phyloP scores from a whole-genome alignment of 768 basidiomycete species.

The Favolaschia claudopus region DNA sequence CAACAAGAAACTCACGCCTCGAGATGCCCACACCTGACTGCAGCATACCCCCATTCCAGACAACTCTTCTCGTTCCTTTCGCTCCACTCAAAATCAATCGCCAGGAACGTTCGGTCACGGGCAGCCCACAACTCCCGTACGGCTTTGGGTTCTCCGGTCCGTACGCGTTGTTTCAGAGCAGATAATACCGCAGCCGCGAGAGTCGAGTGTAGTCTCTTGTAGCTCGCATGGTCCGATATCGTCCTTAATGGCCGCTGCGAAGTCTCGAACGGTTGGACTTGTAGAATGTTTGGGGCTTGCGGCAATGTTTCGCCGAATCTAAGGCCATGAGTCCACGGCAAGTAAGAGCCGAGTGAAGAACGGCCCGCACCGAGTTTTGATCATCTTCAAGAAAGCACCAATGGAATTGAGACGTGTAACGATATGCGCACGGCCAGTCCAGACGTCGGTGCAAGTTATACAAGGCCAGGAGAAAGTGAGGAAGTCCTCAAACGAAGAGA shows the following conservation, averaged over 20 bases:
- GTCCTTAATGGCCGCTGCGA: slow-evolving; percentile 73
- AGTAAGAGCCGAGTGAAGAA: neutral
- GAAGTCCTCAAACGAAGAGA: slow-evolving; percentile 82
- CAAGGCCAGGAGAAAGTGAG: slow-evolving; percentile 85
- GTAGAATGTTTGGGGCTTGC: slow-evolving; percentile 74
- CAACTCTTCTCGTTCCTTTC: slow-evolving; percentile 74
- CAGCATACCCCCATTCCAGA: slow-evolving; percentile 86
- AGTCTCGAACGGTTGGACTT: slow-evolving; percentile 74
- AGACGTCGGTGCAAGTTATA: slow-evolving; percentile 76
- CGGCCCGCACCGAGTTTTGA: slow-evolving; percentile 70
- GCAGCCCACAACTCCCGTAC: slow-evolving; percentile 73
- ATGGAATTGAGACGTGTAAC: slow-evolving; percentile 79
- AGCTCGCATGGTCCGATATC: slow-evolving; percentile 69
- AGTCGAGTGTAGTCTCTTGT: slow-evolving; percentile 74
- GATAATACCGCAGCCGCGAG: slow-evolving; percentile 74
- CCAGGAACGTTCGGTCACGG: slow-evolving; percentile 77
- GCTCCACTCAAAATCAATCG: slow-evolving; percentile 78
- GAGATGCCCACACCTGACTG: slow-evolving; percentile 75
- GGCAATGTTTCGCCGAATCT: slow-evolving; percentile 83
- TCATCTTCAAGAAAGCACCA: slow-evolving; percentile 83
- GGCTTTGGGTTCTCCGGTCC: slow-evolving; percentile 69
- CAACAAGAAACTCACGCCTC: slow-evolving; percentile 58
- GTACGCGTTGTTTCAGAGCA: slow-evolving; percentile 70
- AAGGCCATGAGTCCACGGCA: neutral
- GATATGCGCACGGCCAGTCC: slow-evolving; percentile 78